Evolutionary conservation across 1,284 basidiomycete species (phyloP), one percentile per base, ranked within the genome.

Genomic region (Cutaneotrichosporon mucoides): DNA sequence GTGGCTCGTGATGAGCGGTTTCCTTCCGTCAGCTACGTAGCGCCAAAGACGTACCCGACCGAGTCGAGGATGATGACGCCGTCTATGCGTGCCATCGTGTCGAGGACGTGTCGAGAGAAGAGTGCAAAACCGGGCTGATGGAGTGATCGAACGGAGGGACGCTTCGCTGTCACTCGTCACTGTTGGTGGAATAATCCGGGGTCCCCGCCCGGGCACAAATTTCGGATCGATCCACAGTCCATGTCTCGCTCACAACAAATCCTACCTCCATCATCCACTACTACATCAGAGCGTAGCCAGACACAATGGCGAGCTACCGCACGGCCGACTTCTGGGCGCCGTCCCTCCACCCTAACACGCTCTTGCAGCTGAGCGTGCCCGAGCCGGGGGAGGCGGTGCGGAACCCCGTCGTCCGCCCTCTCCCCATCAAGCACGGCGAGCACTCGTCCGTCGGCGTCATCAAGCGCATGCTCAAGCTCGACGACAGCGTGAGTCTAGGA

Each of bases 1-100:
- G 54, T 89, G 89, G 40, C 92, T 92, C 74, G 93, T 90, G 63
- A 95, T 90, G 64, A 97, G 88, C 40, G 92, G 88, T 56, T 86
- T 88, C 52, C 90, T 92, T 60, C 4, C 0, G 38, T 63, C 37
- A 65, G 57, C n/a, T 43, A 11, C 12, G 15, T 2, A 12, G 38
- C 5, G 10, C 2, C 3, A 4, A 33, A 40, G 48, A 79, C 86
- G 70, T 68, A 90, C 87, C 90, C 89, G 65, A 84, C 82, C 59
- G 83, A 82, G 77, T 93, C 91, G 56, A 95, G 81, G 63, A 95
- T 87, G 71, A 96, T 93, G 63, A 96, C 81, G 10, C 92, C 92
- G 79, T 96, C 92, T 75, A 96, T 87, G 38, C 72, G 57, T 4
- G 74, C 64, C 76, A 78, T 77, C 15, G 15, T 65, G 54, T 5